Evolutionary conservation across 768 basidiomycete species (phyloP), one percentile per base, ranked within the genome.

Genomic region (Collybia sordida): DNA sequence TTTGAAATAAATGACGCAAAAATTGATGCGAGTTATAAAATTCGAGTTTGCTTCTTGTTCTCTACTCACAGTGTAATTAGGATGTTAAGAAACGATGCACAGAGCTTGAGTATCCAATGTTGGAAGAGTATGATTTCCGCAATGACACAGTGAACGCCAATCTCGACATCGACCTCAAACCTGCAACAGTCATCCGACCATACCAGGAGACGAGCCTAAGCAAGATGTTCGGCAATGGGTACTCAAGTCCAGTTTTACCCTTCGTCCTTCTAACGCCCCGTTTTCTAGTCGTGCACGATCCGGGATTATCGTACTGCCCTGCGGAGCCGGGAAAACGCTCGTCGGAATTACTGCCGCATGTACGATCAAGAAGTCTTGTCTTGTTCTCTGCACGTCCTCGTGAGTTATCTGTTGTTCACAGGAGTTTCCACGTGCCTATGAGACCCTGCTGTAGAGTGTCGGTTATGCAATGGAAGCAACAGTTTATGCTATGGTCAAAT

Each of bases 221-320:
- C 57, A 99, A 99, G 72, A 99, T 99, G 97, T 99, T 99, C 68
- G 96, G 97, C 46, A 98, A 99, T 66, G 97, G 94, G 91, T 93
- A 67, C 47, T 79, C 53, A 14, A 40, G 52, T 45, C 55, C 18
- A 22, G 36, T 22, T 37, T 35, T 54, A 25, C 28, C 28, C 40
- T 39, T 37, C 42, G 18, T 43, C 47, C 42, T 42, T 24, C 40
- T 35, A 42, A 45, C 49, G 50, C 39, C 38, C 59, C 55, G 23
- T 52, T 59, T 56, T n/a, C 31, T 8, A 95, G 95, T 43, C 95
- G 97, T 64, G 97, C 97, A 40, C 83, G 97, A 48, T 97, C 93
- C 38, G 97, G 97, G 2, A 98, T 99, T 59, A 98, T 99, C 54
- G 97, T 99, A 1, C 75, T 99, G 18, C 97, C 97, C 25, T 99